These are phyloP conservation scores for Salvia miltiorrhiza DNA, from an alignment of 257 asterid species.

Conservation along the genomic window DNA sequence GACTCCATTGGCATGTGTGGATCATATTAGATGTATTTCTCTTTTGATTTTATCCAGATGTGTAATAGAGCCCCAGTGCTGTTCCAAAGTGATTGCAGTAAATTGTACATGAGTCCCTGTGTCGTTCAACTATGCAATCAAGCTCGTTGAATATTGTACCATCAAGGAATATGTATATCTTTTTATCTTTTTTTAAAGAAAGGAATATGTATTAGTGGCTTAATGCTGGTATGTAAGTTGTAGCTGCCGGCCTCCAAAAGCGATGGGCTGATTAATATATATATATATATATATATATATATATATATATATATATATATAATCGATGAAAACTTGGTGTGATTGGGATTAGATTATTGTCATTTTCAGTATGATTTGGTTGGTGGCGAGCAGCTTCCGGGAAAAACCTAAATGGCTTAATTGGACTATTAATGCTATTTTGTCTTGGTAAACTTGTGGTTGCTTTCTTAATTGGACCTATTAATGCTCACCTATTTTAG, in stretches of 20 bases:
- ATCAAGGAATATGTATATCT: constrained; percentile 15
- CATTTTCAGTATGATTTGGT: constrained; percentile 19
- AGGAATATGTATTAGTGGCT: neutral
- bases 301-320: too few relatives aligned
- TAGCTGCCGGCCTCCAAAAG: constrained; percentile 37
- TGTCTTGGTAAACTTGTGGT: neutral
- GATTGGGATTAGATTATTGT: neutral
- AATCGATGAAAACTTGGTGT: constrained; percentile 5
- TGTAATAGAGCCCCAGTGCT: neutral
- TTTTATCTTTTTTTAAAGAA: too few relatives aligned
- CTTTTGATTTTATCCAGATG: neutral
- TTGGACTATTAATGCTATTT: neutral
- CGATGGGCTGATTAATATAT: constrained; percentile 13
- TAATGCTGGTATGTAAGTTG: constrained; percentile 13
- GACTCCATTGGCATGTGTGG: constrained; percentile 4
- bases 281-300: too few relatives aligned
- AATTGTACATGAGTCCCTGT: constrained; percentile 1
- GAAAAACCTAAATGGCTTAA: constrained; percentile 1
- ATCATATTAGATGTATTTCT: neutral
- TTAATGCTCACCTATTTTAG: neutral
- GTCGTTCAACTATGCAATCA: neutral
- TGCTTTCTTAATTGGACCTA: neutral
- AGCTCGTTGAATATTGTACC: neutral
- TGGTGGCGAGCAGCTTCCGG: constrained; percentile 16
- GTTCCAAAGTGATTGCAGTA: neutral